Conservation (phyloP, 2,329 filamentous ascomycete species). For the Furcasterigmium furcatum region DNA sequence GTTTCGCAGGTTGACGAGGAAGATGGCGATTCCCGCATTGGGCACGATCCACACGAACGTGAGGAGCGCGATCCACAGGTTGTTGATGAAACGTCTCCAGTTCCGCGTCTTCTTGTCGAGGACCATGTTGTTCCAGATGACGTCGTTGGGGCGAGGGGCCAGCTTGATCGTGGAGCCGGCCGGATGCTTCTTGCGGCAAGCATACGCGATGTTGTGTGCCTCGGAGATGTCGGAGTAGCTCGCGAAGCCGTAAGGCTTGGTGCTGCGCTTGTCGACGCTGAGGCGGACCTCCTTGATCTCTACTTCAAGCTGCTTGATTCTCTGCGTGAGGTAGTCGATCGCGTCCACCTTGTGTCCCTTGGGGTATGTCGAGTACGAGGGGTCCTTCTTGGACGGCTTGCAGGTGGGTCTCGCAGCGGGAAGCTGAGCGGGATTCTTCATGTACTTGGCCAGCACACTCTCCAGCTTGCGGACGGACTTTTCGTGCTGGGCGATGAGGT, state of each 20-base stretch:
- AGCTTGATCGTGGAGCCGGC: constrained; percentile 73
- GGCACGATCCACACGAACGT: constrained; percentile 86
- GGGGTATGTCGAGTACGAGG: constrained; percentile 59
- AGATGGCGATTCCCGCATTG: constrained; percentile 92
- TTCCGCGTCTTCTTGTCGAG: constrained; percentile 65
- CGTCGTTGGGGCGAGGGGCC: constrained; percentile 82
- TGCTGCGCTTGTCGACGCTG: constrained; percentile 80
- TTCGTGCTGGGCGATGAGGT: constrained; percentile 81
- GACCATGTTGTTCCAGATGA: constrained; percentile 94
- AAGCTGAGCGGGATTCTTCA: constrained; percentile 80
- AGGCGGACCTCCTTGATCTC: constrained; percentile 81
- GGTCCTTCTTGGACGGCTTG: constrained; percentile 77
- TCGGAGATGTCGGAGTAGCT: constrained; percentile 87
- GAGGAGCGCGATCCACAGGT: constrained; percentile 76
- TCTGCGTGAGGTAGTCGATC: constrained; percentile 85
- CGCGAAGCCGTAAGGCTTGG: constrained; percentile 90
- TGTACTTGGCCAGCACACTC: constrained; percentile 79
- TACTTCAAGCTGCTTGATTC: constrained; percentile 78
- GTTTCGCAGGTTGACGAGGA: constrained; percentile 82
- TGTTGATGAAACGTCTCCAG: constrained; percentile 74
- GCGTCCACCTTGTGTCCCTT: constrained; percentile 80
- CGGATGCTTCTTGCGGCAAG: constrained; percentile 75
- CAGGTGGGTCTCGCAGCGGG: constrained; percentile 76
- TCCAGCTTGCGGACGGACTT: constrained; percentile 80
- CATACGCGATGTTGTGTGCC: constrained; percentile 83